phyloP scores from a whole-genome alignment of 192 early-diverging fungal genomes.

The Coemansia sp. region DNA sequence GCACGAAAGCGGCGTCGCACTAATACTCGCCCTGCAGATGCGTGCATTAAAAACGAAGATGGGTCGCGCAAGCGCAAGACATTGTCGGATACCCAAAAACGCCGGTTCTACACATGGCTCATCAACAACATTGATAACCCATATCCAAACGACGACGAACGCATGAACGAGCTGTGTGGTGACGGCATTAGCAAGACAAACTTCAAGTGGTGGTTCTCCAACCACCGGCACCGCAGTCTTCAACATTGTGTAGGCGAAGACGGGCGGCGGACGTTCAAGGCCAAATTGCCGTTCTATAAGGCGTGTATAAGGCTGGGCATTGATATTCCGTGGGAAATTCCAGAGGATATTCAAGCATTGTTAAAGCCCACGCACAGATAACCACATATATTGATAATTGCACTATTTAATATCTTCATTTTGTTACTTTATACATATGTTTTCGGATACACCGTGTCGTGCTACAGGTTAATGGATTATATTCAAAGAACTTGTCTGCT shows the following conservation, averaged over 20 bases:
- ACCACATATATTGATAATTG: neutral
- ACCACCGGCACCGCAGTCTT: constrained; percentile 40
- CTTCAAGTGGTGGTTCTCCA: constrained; percentile 53
- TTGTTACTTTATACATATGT: constrained; percentile 1
- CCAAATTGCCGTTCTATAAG: constrained; percentile 26
- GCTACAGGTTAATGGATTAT: too few species aligned
- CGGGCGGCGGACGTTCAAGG: constrained; percentile 17
- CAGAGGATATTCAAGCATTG: constrained; percentile 10
- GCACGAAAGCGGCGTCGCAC: neutral
- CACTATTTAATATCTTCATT: neutral
- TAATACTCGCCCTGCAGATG: neutral
- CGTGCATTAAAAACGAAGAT: neutral
- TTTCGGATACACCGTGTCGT: neutral
- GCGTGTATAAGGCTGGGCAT: constrained; percentile 22
- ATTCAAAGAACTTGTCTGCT: too few species aligned
- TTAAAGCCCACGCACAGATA: neutral
- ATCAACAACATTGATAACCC: constrained; percentile 31
- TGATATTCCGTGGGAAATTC: constrained; percentile 22
- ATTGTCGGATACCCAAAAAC: constrained; percentile 10
- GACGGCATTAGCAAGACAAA: constrained; percentile 15
- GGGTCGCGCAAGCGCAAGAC: constrained; percentile 21
- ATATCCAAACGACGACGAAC: constrained; percentile 29
- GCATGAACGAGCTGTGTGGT: constrained; percentile 6
- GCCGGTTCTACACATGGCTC: constrained; percentile 20
- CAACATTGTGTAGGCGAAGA: constrained; percentile 2